Percentiles rank a stretch among this genome's conserved stretches.
phyloP scores from a whole-genome alignment of 1,284 basidiomycete genomes.

The Anthracocystis walkeri region DNA sequence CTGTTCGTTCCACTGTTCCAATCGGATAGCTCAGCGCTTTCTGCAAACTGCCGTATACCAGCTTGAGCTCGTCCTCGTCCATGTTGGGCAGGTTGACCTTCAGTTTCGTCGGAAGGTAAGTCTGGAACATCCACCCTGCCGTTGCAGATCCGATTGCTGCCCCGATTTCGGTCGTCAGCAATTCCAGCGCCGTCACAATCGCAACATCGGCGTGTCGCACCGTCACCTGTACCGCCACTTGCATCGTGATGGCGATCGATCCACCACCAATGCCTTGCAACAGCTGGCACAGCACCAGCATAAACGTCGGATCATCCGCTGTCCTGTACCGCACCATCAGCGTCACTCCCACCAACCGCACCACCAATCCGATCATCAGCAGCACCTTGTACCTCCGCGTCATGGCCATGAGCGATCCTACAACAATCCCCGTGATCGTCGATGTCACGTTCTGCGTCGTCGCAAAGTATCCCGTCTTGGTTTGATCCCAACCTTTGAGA shows the following conservation, averaged over 20 bases:
- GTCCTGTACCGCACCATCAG: conserved; percentile 73
- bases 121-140: conserved; percentile 74
- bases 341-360: conserved; percentile 77
- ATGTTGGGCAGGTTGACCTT: conserved; percentile 72
- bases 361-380: conserved; percentile 76
- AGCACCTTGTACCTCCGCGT: conserved; percentile 76
- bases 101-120: conserved; percentile 76
- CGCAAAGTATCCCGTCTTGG: conserved; percentile 65
- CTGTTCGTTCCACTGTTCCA: conserved; percentile 60
- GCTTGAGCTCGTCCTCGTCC: conserved; percentile 52
- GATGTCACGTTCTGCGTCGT: conserved; percentile 74
- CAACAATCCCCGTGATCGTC: conserved; percentile 77
- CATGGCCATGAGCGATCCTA: conserved; percentile 75
- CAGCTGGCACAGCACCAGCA: conserved; percentile 73
- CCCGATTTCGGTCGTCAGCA: conserved; percentile 83
- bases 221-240: conserved; percentile 82
- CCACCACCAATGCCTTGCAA: conserved; percentile 84
- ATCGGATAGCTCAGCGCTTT: conserved; percentile 67
- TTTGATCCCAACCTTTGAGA: conserved; percentile 66
- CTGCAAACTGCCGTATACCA: conserved; percentile 64
- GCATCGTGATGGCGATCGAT: conserved; percentile 77
- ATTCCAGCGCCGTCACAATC: conserved; percentile 82
- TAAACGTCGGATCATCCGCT: conserved; percentile 74
- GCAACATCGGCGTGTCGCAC: conserved; percentile 82
- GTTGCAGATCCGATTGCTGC: conserved; percentile 79